phyloP scores from a whole-genome alignment of 73 alveolate species.

The Tetrahymena malaccensis region DNA sequence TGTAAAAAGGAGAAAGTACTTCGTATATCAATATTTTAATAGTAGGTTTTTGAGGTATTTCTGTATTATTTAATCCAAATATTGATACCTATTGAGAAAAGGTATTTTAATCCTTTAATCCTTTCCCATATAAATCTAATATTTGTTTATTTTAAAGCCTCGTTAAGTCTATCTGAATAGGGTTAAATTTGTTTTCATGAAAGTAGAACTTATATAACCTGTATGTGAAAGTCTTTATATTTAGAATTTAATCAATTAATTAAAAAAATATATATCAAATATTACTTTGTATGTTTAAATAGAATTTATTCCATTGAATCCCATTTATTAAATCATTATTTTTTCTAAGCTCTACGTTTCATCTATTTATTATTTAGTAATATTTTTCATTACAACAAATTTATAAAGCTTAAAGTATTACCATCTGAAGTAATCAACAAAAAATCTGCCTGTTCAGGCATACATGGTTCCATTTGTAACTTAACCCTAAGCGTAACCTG shows the following conservation, averaged over 20 bases:
- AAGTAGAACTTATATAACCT: constrained; percentile 13
- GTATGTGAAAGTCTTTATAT: background rate
- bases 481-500: constrained; percentile 6
- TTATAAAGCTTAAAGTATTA: background rate
- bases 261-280: background rate
- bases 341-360: background rate
- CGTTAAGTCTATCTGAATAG: constrained; percentile 8
- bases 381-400: background rate
- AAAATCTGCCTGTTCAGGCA: background rate
- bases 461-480: background rate
- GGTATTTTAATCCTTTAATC: background rate
- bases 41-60: constrained; percentile 26
- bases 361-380: background rate
- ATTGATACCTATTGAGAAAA: background rate
- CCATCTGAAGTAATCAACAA: constrained; percentile 3
- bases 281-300: background rate
- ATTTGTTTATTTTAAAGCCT: background rate
- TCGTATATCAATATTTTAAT: constrained; percentile 33
- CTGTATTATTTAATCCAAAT: constrained; percentile 31
- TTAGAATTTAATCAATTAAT: background rate
- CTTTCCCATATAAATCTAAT: background rate
- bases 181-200: constrained; percentile 9
- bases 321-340: background rate
- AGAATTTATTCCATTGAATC: background rate
- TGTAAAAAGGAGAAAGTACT: constrained; percentile 72